phyloP scores from a whole-genome alignment of 1,284 basidiomycete species.

The Puccinia polysora region DNA sequence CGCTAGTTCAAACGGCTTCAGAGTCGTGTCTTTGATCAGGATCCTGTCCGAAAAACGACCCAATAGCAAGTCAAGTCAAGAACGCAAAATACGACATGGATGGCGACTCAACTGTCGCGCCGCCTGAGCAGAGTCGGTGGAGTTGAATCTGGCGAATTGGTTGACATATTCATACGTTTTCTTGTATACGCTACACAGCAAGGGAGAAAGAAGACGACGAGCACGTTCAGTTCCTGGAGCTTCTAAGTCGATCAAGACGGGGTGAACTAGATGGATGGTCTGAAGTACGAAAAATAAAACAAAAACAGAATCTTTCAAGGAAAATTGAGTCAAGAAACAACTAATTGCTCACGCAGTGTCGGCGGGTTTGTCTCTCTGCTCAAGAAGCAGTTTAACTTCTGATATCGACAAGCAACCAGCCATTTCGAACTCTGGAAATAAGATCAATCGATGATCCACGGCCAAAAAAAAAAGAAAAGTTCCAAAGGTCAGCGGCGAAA shows the following conservation, averaged over 20 bases:
- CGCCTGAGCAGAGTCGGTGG: conserved; percentile 75
- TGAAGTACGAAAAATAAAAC: neutral
- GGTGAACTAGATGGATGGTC: no score
- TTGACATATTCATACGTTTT: conserved; percentile 88
- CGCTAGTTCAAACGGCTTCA: conserved; percentile 85
- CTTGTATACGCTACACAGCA: conserved; percentile 69
- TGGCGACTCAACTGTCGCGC: conserved; percentile 70
- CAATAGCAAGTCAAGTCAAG: no score
- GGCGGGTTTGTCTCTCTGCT: conserved; percentile 63
- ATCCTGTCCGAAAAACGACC: conserved; percentile 57
- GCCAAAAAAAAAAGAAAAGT: neutral
- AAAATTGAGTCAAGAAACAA: neutral
- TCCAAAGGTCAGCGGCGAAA: neutral
- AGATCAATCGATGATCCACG: conserved; percentile 51
- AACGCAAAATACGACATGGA: neutral
- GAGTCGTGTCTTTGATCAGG: conserved; percentile 65
- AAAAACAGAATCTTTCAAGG: neutral
- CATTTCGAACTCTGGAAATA: conserved; percentile 72
- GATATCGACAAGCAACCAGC: conserved; percentile 83
- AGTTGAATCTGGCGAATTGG: conserved; percentile 82
- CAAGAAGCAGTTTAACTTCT: conserved; percentile 81
- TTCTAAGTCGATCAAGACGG: conserved; percentile 21
- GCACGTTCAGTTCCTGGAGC: neutral
- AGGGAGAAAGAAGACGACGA: neutral
- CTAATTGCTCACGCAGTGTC: conserved; percentile 66